phyloP scores from a whole-genome alignment of 1,139 yeast species.

The Yamadazyma siamensis region DNA sequence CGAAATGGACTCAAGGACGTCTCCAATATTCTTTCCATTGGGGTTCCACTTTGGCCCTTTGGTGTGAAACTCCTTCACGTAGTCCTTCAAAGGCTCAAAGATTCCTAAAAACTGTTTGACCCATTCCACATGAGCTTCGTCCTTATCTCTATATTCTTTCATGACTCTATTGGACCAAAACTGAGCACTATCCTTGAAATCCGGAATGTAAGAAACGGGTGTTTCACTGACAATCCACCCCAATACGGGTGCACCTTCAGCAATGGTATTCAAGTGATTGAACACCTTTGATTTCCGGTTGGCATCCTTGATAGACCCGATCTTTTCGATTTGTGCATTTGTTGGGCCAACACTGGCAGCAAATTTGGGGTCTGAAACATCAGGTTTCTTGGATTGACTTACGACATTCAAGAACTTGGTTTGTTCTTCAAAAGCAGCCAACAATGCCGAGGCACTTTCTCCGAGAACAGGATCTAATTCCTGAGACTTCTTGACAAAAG shows the following conservation, averaged over 20 bases:
- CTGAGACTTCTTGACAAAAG: conserved; percentile 57
- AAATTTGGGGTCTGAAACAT: conserved; percentile 49
- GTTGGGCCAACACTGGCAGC: conserved; percentile 64
- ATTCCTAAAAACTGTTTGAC: conserved; percentile 60
- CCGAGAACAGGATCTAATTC: conserved; percentile 62
- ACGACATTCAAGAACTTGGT: conserved; percentile 58
- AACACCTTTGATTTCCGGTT: conserved; percentile 64
- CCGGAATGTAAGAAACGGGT: conserved; percentile 70
- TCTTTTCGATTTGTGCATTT: conserved; percentile 55
- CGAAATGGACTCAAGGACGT: conserved; percentile 21
- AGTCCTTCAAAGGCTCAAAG: conserved; percentile 66
- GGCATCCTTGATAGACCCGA: conserved; percentile 65
- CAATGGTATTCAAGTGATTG: conserved; percentile 75
- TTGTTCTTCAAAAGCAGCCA: conserved; percentile 61
- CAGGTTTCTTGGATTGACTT: conserved; percentile 62
- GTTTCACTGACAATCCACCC: conserved; percentile 86
- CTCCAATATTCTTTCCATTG: conserved; percentile 45
- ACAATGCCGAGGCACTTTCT: conserved; percentile 55
- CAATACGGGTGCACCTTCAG: conserved; percentile 86
- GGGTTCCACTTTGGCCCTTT: conserved; percentile 82
- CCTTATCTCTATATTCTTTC: conserved; percentile 76
- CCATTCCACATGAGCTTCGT: conserved; percentile 72
- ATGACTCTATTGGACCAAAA: conserved; percentile 91
- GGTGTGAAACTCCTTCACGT: conserved; percentile 73
- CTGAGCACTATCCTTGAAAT: conserved; percentile 86